phyloP scores from a whole-genome alignment of 2,329 filamentous ascomycete genomes.

The Fusarium brachygibbosum region DNA sequence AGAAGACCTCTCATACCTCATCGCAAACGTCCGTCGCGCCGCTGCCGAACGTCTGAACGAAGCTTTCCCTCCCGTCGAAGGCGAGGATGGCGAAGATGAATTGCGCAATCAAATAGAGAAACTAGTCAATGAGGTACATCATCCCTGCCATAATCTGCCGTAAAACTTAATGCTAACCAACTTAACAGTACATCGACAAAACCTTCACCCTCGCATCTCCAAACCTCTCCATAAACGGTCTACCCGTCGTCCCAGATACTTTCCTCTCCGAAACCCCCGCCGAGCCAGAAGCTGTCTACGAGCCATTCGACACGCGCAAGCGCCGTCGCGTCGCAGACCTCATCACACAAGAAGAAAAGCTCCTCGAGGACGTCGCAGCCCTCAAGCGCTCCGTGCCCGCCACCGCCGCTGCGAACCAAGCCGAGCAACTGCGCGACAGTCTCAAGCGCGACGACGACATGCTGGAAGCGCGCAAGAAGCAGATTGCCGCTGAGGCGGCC shows the following conservation, averaged over 20 bases:
- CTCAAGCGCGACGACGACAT: constrained; percentile 63
- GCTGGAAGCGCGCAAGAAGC: constrained; percentile 51
- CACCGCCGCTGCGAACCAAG: constrained; percentile 59
- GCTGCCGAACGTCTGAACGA: constrained; percentile 76
- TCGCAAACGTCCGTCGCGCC: constrained; percentile 76
- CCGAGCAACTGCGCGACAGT: constrained; percentile 57
- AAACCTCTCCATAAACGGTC: constrained; percentile 74
- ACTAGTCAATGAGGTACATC: constrained; percentile 68
- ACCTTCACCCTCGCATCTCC: constrained; percentile 71
- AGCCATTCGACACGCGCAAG: constrained; percentile 71
- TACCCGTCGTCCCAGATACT: constrained; percentile 60
- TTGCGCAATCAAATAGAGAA: constrained; percentile 70
- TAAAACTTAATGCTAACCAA: neutral
- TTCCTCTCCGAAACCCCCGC: constrained; percentile 53
- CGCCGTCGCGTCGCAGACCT: constrained; percentile 71
- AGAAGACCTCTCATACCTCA: constrained; percentile 78
- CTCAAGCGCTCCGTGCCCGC: constrained; percentile 68
- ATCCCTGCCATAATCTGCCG: neutral
- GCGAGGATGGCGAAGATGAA: constrained; percentile 64
- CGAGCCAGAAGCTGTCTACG: constrained; percentile 59
- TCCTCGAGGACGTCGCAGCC: constrained; percentile 72
- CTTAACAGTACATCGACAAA: constrained; percentile 68
- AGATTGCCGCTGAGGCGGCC: constrained; percentile 32
- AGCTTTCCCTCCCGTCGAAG: constrained; percentile 75
- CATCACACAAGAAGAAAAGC: constrained; percentile 72